Conservation (phyloP, 2,329 filamentous ascomycete species). For the Atkinsonella hypoxylon region DNA sequence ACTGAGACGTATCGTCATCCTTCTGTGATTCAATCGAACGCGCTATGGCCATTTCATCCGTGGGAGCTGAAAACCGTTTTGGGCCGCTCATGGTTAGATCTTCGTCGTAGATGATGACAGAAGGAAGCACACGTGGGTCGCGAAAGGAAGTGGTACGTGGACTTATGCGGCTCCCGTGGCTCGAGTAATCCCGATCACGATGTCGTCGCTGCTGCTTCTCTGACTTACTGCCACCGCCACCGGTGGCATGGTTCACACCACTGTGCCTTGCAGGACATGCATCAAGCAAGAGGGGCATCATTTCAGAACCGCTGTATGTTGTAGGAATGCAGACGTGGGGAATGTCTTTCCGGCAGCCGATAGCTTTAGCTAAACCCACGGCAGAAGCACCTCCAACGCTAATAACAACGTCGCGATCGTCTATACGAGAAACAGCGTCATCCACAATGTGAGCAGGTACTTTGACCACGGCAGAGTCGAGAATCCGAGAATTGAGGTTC, state of each 20-base stretch:
- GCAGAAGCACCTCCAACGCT: conserved; percentile 53
- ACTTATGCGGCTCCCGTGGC: conserved; percentile 2
- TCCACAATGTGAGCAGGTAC: conserved; percentile 17
- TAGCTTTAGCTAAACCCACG: conserved; percentile 44
- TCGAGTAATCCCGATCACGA: neutral
- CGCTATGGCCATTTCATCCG: conserved; percentile 9
- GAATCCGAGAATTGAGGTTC: conserved; percentile 20
- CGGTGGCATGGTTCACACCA: neutral
- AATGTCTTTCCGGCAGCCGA: conserved; percentile 38
- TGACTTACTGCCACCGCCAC: conserved; percentile 5
- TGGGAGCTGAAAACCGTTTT: conserved; percentile 18
- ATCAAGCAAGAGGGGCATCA: conserved; percentile 27
- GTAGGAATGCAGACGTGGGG: conserved; percentile 49
- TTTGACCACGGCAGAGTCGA: conserved; percentile 21
- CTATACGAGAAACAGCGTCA: conserved; percentile 16
- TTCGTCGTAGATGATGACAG: conserved; percentile 27
- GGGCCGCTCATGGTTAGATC: conserved; percentile 19
- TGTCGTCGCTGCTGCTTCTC: neutral
- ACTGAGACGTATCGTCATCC: conserved; percentile 17
- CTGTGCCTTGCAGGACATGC: conserved; percentile 10
- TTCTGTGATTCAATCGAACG: conserved; percentile 9
- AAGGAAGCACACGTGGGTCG: conserved; percentile 14
- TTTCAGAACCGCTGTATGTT: conserved; percentile 48
- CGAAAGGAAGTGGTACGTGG: conserved; percentile 10
- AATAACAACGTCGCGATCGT: conserved; percentile 41